Base-by-base conservation (phyloP, 306 rosid species). In the Phaseolus lunatus region DNA sequence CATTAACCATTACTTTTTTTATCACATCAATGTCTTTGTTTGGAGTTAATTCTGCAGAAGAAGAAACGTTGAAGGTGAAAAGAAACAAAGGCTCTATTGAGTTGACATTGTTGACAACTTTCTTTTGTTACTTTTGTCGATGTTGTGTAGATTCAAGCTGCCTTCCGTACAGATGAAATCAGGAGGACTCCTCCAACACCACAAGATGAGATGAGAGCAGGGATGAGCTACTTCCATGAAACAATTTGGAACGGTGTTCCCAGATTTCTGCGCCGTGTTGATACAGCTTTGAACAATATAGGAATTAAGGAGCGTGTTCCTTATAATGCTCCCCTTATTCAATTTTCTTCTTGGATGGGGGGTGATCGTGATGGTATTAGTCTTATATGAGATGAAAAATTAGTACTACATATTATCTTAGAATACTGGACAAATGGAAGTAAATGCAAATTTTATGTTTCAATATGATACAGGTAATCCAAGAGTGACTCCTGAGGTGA, bases 141-240 rank as follows among this genome's bases (percentile, higher is more conserved):
- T 83, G 43, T 37, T 37, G 43, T 37, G 76, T 61, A 96, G 99
- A 96, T 96, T 80, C 99, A 96, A 91, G 99, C 99, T 72, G 99
- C 98, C 58, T 96, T 96, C 79, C 96, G 99, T 11, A 96, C 99
- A 0, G 99, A 96, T 84, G 99, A 96, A 87, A 96, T 96, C 75
- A 89, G 79, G 50, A 89, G 99, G 81, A 92, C 96, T 19, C 89
- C 99, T 75, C 99, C 99, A 29, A 91, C 99, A 24, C 99, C 99
- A 47, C 99, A 96, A 86, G 98, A 95, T 89, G 99, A 96, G 82
- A 96, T 93, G 98, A 91, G 99, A 71, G 99, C 99, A 11, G 99
- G 99, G 72, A 96, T 96, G 99, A 96, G 99, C 87, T 96, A 96
- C 86, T 96, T 96, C 83, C 98, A 96, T 29, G 99, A 96, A 84